Percentiles rank a stretch among this genome's conserved stretches.
Conservation (phyloP, 2,329 filamentous ascomycete species). For the Aureobasidium sp. region DNA sequence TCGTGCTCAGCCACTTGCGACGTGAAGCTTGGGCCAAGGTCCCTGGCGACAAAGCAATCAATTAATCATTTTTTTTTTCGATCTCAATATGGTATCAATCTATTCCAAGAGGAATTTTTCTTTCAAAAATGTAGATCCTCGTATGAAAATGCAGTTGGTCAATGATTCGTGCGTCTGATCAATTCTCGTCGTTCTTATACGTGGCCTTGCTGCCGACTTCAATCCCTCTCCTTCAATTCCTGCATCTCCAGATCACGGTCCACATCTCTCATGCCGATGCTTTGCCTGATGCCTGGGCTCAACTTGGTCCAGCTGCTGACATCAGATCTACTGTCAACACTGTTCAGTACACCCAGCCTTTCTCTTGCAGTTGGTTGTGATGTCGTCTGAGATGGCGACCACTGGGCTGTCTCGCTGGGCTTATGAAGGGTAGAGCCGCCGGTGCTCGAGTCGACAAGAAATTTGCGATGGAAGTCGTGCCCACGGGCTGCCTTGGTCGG, state of each 20-base stretch:
- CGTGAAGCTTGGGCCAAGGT: too few relatives aligned
- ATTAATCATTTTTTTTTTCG: too few relatives aligned
- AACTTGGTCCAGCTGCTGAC: neutral
- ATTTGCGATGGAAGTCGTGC: constrained; percentile 16
- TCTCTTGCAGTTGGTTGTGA: neutral
- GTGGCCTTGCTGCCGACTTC: neutral
- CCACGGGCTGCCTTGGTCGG: constrained; percentile 14
- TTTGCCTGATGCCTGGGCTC: neutral
- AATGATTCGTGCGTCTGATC: too few relatives aligned
- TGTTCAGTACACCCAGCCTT: constrained; percentile 9
- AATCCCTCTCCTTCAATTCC: constrained; percentile 13
- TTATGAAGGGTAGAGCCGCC: neutral
- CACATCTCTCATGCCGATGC: neutral
- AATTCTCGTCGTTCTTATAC: neutral
- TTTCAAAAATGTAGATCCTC: too few relatives aligned
- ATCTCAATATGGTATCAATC: too few relatives aligned
- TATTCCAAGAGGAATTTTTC: too few relatives aligned
- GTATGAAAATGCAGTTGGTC: too few relatives aligned
- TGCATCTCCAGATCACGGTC: constrained; percentile 19
- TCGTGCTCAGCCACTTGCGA: neutral
- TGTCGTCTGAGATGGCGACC: neutral
- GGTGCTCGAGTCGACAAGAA: constrained; percentile 13
- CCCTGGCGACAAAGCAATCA: too few relatives aligned
- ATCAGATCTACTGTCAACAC: neutral
- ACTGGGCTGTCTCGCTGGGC: neutral